Evolutionary conservation across 2,329 filamentous ascomycete species (phyloP).

Genomic region (Penicillium sp.): DNA sequence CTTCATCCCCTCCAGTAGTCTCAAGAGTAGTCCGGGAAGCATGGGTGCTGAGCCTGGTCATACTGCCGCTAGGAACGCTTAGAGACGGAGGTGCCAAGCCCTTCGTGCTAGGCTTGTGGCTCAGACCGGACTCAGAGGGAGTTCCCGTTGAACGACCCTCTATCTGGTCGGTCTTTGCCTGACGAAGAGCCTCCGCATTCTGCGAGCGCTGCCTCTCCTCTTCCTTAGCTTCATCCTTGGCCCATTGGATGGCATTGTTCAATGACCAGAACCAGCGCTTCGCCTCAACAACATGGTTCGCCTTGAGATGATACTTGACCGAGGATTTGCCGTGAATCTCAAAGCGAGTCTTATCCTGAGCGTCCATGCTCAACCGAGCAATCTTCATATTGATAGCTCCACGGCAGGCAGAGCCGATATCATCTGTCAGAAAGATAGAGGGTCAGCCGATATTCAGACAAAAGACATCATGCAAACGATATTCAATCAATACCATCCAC

Average conservation of each 20-base stretch:
- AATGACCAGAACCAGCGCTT: constrained; percentile 99
- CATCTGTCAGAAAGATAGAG: constrained; percentile 60
- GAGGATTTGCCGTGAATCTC: constrained; percentile 98
- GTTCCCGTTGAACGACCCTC: constrained; percentile 57
- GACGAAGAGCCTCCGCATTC: constrained; percentile 75
- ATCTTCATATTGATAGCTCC: constrained; percentile 99
- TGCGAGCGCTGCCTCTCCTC: constrained; percentile 78
- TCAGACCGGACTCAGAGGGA: constrained; percentile 47
- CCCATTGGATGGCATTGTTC: constrained; percentile 98
- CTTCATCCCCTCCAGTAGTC: constrained; percentile 60
- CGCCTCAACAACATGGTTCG: constrained; percentile 96
- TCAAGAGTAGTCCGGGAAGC: constrained; percentile 56
- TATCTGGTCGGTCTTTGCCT: constrained; percentile 78
- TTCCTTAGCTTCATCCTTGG: constrained; percentile 94
- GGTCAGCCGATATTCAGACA: constrained; percentile 29
- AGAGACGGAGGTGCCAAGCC: constrained; percentile 45
- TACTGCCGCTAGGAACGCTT: constrained; percentile 44
- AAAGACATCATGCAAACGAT: not conserved
- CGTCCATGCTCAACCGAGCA: constrained; percentile 90
- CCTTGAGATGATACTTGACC: constrained; percentile 97
- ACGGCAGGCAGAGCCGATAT: constrained; percentile 92
- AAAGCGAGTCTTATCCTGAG: constrained; percentile 96
- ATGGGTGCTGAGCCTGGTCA: constrained; percentile 57
- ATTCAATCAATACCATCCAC: constrained; percentile 11
- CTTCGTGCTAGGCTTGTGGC: constrained; percentile 44